Conservation (phyloP, 202 grass and related monocot genomes). For the Hordeum pubiflorum region DNA sequence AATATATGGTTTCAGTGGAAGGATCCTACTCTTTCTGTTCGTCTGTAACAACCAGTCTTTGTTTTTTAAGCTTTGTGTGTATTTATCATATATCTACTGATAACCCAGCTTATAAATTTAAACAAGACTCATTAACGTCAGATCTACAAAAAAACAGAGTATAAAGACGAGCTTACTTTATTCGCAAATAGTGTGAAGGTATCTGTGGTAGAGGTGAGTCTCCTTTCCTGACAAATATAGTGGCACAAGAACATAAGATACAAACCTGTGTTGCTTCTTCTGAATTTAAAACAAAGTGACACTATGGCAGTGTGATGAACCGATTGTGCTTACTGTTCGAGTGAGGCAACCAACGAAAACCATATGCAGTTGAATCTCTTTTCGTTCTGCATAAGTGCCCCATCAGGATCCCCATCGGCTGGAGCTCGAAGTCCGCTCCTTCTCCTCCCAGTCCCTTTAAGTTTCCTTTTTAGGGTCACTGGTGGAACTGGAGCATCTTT, state of each 20-base stretch:
- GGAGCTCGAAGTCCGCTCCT: constrained; percentile 32
- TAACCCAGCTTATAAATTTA: not conserved
- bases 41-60: not conserved
- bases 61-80: not conserved
- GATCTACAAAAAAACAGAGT: not conserved
- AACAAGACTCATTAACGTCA: not conserved
- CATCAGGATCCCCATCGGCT: constrained; percentile 24
- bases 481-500: constrained; percentile 29
- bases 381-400: constrained; percentile 17
- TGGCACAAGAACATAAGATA: constrained; percentile 24
- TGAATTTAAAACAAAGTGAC: constrained; percentile 1
- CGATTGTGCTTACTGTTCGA: constrained; percentile 44
- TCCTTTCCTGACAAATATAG: constrained; percentile 50
- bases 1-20: not conserved
- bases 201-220: constrained; percentile 63
- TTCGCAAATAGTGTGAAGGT: constrained; percentile 51
- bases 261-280: not conserved
- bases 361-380: constrained; percentile 57
- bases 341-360: constrained; percentile 63
- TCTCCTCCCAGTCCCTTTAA: constrained; percentile 27
- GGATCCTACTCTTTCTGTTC: not conserved
- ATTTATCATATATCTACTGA: not conserved
- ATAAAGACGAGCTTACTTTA: constrained; percentile 54
- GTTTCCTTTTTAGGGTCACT: constrained; percentile 26
- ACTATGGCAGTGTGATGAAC: not conserved